Evolutionary conservation across 768 basidiomycete species (phyloP), one percentile per base, ranked within the genome.

Genomic region (Myochromella boudieri): DNA sequence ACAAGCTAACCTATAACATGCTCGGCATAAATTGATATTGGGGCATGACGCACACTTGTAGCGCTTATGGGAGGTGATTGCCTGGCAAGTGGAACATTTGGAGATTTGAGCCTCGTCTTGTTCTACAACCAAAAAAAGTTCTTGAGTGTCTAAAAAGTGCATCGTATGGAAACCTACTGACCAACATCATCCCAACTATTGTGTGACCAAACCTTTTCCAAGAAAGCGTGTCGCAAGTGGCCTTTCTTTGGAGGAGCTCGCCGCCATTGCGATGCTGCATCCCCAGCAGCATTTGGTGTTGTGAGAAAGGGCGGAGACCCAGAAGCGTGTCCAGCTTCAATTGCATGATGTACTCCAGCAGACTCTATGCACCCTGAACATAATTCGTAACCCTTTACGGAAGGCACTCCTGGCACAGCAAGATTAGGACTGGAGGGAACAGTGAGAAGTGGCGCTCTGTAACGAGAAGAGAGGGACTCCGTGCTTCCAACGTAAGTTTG

Each of bases 151-250:
- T 22, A 24, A 12, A 46, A 44, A 10, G 25, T 17, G 21, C 26
- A 36, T 25, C 34, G 27, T 15, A 31, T 26, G 34, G 29, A 27
- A 37, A 14, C 29, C 34, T 10, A 76, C 87, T 51, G 60, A 93
- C 93, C 90, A 42, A 97, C 84, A 60, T 93, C 89, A 47, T 83
- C 83, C 95, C 95, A 97, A 1, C 90, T 88, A 32, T 70, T 68
- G 25, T 77, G 77, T 1, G 84, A 84, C 95, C 94, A 97, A 2
- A 87, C 75, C 63, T 89, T 89, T 67, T 95, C 94, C 34, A 80
- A 66, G 61, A 87, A 97, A 1, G 89, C 85, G 61, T 97, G 94
- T 9, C 94, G 77, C 38, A 86, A 64, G 50, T 87, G 78, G 11
- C 89, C 89, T 62, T 89, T 91, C 55, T 78, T 81, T 1, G 88